Base-by-base conservation (phyloP, 768 basidiomycete species). In the Russula vinacea region DNA sequence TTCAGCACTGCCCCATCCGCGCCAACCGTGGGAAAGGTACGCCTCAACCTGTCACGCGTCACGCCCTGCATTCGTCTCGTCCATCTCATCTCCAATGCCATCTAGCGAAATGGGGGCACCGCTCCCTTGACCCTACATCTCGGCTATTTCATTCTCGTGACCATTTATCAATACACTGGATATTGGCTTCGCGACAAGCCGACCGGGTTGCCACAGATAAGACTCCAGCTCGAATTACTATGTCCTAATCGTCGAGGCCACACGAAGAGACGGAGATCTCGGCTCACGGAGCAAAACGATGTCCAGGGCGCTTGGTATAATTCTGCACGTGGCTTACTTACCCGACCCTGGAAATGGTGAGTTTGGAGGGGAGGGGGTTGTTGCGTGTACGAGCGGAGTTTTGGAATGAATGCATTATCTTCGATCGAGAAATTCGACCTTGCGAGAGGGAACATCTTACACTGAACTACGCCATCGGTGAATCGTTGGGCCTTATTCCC, bases 301-400 rank as follows among this genome's bases (percentile, higher is more conserved):
- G 22, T 37, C 19, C 10, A n/a, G 19, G 24, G 51, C 37, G 33
- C 42, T 58, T 16, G n/a, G 19, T 2, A 3, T 37, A 24, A n/a
- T n/a, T 33, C 14, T 8, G 2, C 22, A 47, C 8, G n/a, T 17
- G 44, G 45, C 10, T 19, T 45, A 22, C 45, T 47, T 11, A 13
- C 10, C 45, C 45, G 10, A 47, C 13, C 26, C 49, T 29, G 14
- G 26, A 50, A 50, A 50, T 26, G 49, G 49, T 14, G 49, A 24
- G 26, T 29, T 11, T 11, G 22, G 22, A 47, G 26, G 14, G 24
- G 6, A 19, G 19, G 55, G 10, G 22, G 14, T 44, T 8, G 7
- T 16, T 56, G 29, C n/a, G 42, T 52, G 26, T 44, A 45, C 14
- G 53, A n/a, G 17, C 60, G 33, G 53, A n/a, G 45, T 49, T 59